These are phyloP conservation scores for Phytophthora parvispora DNA, from an alignment of 352 stramenopile species.

Conservation along the genomic window DNA sequence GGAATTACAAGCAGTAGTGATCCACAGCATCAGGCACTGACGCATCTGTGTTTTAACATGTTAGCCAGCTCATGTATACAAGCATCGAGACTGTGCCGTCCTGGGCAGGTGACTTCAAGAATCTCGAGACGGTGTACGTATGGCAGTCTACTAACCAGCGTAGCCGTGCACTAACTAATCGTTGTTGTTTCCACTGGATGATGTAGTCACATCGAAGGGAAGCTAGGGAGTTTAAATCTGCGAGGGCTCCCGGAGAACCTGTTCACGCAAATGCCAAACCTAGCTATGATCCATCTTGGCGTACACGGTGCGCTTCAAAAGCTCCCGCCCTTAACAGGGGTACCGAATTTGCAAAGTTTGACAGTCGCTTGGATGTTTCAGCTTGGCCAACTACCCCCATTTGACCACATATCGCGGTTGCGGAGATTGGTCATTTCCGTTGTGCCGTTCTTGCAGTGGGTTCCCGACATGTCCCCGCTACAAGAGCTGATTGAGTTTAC, in stretches of 20 bases:
- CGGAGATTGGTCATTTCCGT: neutral
- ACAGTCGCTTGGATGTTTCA: constrained; percentile 19
- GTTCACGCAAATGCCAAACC: constrained; percentile 19
- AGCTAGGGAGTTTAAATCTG: constrained; percentile 13
- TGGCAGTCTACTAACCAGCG: neutral
- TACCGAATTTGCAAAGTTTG: constrained; percentile 16
- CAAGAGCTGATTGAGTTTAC: constrained; percentile 5
- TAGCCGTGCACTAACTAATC: neutral
- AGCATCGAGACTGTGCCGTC: constrained; percentile 12
- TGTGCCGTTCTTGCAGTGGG: constrained; percentile 4
- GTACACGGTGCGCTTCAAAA: constrained; percentile 1
- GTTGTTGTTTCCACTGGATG: neutral
- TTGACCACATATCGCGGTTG: constrained; percentile 3
- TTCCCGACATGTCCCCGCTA: constrained; percentile 19
- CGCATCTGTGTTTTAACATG: neutral
- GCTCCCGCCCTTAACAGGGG: constrained; percentile 8
- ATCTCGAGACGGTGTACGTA: constrained; percentile 29
- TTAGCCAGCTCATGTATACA: constrained; percentile 23
- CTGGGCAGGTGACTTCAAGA: constrained; percentile 13
- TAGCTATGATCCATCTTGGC: constrained; percentile 14
- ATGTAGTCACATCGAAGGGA: constrained; percentile 15
- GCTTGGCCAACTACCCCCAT: neutral
- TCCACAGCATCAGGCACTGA: neutral
- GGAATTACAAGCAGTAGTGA: neutral
- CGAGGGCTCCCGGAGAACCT: constrained; percentile 2